Base-by-base conservation (phyloP, 2,329 filamentous ascomycete species). In the Aspergillus caelatus region DNA sequence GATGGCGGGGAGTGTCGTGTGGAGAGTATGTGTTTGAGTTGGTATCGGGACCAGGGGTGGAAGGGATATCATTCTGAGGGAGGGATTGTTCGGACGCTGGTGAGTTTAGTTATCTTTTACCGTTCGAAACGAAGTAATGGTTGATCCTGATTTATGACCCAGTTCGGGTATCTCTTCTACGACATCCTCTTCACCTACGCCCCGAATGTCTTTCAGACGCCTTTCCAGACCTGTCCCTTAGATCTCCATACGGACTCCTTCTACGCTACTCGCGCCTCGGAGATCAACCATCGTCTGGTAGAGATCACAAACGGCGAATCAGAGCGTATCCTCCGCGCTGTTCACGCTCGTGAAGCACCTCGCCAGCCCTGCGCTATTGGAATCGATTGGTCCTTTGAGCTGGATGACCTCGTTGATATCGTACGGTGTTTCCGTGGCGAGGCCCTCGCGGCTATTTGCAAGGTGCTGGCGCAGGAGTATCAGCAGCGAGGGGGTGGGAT, bases 391-490 rank as follows among this genome's bases (percentile, higher is more conserved):
- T 88, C 91, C 54, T 98, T 93, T 75, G 89, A 89, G 43, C 78
- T 94, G 7, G 83, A 88, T 4, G 94, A 98, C 75, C 79, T 99
- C 30, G 74, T 91, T 8, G 92, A 96, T 76, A 89, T 98, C 64
- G 89, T 89, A 6, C 74, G 79, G 28, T 94, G 91, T 79, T 97
- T 97, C 73, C 84, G 88, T 34, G 90, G 91, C n/a, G 87, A 88
- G 65, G 93, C 92, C 1, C 82, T 99, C 64, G 92, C 91, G 7
- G 89, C 89, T 0, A 85, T 98, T 34, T 97, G 95, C 80, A 95
- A 94, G 78, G 93, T 98, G 46, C 89, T 98, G 85, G 94, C 93
- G 46, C 94, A 99, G 79, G 95, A 99, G 77, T 99, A 99, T 78
- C 87, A 88, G 67, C 89, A 92, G 70, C 83, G 95, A 57, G 92